Percentiles rank a stretch among this genome's conserved stretches.
Evolutionary conservation across 345 rosid species (phyloP).

Genomic region (Odontarrhena argentea): DNA sequence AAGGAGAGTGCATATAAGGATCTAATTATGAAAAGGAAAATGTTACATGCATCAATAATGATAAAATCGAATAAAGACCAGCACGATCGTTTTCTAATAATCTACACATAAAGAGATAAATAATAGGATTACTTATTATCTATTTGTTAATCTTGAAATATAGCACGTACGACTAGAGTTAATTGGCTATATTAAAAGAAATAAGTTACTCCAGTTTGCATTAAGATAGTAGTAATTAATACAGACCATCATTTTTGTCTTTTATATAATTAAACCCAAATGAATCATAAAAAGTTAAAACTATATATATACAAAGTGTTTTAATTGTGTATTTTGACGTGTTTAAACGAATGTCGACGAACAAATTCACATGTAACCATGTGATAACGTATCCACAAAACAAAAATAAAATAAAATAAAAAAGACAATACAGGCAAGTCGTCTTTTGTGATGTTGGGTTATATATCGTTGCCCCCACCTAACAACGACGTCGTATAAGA

Average conservation of each 20-base stretch:
- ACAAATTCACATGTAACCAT: constrained; percentile 42
- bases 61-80: constrained; percentile 21
- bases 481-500: constrained; percentile 20
- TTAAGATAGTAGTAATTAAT: background rate
- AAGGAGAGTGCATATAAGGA: constrained; percentile 13
- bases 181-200: background rate
- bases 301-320: background rate
- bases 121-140: background rate
- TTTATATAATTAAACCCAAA: background rate
- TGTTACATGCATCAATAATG: constrained; percentile 15
- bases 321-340: constrained; percentile 22
- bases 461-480: constrained; percentile 32
- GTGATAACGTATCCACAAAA: constrained; percentile 34
- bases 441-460: constrained; percentile 27
- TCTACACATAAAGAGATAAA: background rate
- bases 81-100: constrained; percentile 25
- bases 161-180: constrained; percentile 23
- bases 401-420: background rate
- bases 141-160: constrained; percentile 1
- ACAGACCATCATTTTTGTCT: background rate
- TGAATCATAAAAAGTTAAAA: background rate
- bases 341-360: constrained; percentile 33
- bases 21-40: constrained; percentile 33
- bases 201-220: background rate
- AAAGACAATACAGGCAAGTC: constrained; percentile 39